Base-by-base conservation (phyloP, 2,329 filamentous ascomycete species). In the Herpotrichia juniperi region DNA sequence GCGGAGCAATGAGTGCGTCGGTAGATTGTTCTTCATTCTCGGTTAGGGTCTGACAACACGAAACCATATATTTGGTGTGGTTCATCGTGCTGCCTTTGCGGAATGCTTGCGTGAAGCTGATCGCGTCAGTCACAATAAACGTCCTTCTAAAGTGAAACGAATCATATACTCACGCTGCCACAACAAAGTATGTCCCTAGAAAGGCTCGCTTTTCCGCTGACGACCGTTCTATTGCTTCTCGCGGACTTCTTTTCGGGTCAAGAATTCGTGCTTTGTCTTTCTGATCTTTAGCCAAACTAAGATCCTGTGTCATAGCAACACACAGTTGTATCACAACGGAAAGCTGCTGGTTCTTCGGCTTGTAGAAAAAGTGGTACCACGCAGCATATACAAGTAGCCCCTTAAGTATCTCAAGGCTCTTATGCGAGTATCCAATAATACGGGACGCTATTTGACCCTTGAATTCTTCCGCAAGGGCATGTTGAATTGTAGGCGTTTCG, bases 361-460 rank as follows among this genome's bases (percentile, higher is more conserved):
- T 34, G 24, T 66, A 67, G 25, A 64, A 65, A 44, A 69, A 66
- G 42, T 70, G 71, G 48, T 75, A 74, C 73, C 73, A 77, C 19
- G 68, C 71, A 14, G 71, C 50, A 45, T 68, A 68, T 0, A 77
- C 59, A 12, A 77, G 55, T 5, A 76, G 48, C 2, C 74, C 75
- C 55, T 78, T 72, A 14, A 77, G 61, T 11, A 75, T 59, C 31
- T 76, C 76, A n/a, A 78, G 66, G 25, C 61, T 71, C 21, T 72
- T 64, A 8, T 72, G 61, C 2, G 66, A 66, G 5, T 59, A 56
- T 12, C 68, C 44, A 10, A 77, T 59, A 40, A 74, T 64, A 9
- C 66, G 63, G 10, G 62, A 57, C 19, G 65, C 61, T 43, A 76
- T 61, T 31, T 66, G 58, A 3, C 61, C 54, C 39, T 64, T 62